Percentiles rank a stretch among this genome's conserved stretches.
Evolutionary conservation across 306 rosid genomes (phyloP).

Genomic region (Heteromeles arbutifolia): DNA sequence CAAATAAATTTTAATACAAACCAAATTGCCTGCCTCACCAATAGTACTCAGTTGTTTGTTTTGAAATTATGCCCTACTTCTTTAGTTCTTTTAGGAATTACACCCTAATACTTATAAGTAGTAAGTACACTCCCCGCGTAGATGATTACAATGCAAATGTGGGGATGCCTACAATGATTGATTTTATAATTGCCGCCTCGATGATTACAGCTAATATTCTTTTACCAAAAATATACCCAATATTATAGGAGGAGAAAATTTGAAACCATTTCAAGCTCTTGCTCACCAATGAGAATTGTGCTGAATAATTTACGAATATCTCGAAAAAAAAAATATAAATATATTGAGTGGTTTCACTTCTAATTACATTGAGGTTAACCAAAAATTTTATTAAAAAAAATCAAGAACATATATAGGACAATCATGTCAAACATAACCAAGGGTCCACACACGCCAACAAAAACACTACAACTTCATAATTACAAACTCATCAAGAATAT

Average conservation of each 20-base stretch:
- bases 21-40: not conserved
- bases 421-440: not conserved
- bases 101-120: not conserved
- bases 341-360: no score
- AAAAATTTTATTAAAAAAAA: no score
- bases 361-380: no score
- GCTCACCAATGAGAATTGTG: not conserved
- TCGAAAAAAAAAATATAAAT: no score
- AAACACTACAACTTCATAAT: no score
- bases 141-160: not conserved
- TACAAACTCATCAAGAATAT: no score
- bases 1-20: no score
- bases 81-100: not conserved
- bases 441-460: no score
- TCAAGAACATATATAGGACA: not conserved
- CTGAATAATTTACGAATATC: not conserved
- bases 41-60: not conserved
- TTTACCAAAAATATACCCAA: not conserved
- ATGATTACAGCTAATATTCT: not conserved
- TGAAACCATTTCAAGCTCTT: not conserved
- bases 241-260: not conserved
- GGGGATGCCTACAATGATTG: not conserved
- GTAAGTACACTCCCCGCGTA: not conserved
- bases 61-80: not conserved
- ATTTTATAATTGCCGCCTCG: not conserved